phyloP scores from a whole-genome alignment of 116 monocot genomes.

The Iris pallida region DNA sequence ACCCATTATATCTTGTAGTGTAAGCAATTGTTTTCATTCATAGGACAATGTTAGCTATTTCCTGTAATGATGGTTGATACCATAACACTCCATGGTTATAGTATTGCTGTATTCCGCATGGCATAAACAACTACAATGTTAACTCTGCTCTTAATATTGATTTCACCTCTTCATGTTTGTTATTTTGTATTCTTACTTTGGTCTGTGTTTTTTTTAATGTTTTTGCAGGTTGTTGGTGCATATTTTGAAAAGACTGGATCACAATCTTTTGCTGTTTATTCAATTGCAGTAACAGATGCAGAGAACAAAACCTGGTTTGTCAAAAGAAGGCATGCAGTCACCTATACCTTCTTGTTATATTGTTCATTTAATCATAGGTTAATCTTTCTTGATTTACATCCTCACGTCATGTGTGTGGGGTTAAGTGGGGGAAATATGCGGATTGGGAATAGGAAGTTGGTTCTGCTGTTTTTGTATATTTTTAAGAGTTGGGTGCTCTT shows the following conservation, averaged over 20 bases:
- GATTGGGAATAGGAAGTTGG: too few relatives aligned
- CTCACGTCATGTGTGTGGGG: background rate
- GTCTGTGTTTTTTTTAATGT: background rate
- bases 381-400: slow-evolving; percentile 8
- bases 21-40: too few relatives aligned
- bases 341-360: slow-evolving; percentile 7
- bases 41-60: too few relatives aligned
- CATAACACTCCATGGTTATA: too few relatives aligned
- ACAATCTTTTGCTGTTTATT: slow-evolving; percentile 97
- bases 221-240: slow-evolving; percentile 88
- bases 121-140: too few relatives aligned
- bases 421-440: background rate
- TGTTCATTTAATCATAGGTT: background rate
- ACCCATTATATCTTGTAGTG: too few relatives aligned
- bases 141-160: background rate
- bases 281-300: slow-evolving; percentile 88
- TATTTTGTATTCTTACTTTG: background rate
- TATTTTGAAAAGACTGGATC: slow-evolving; percentile 86
- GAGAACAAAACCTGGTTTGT: slow-evolving; percentile 88
- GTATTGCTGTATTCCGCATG: too few relatives aligned
- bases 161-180: background rate
- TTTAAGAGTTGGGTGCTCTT: too few relatives aligned
- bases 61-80: too few relatives aligned
- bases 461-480: too few relatives aligned
- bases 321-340: slow-evolving; percentile 77